Base-by-base conservation (phyloP, 2,329 filamentous ascomycete genomes). In the Dothideomycetes sp. region DNA sequence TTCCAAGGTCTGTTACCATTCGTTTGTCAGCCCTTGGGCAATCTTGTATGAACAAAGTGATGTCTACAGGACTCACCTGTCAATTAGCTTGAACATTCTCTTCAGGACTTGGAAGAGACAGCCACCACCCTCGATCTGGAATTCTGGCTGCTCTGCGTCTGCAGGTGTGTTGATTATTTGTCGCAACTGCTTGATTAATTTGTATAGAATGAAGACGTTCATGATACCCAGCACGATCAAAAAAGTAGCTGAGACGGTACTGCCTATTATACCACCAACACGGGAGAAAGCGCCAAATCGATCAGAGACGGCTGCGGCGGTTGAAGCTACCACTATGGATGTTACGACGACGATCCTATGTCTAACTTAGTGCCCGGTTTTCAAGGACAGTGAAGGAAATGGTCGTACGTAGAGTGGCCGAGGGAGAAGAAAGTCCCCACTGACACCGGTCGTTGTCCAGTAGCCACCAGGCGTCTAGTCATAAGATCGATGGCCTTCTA, bases 351-450 rank as follows among this genome's bases (percentile, higher is more conserved):
- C 89, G 52, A 96, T 85, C 3, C 67, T 70, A 10, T 5, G 13
- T n/a, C 39, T 12, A 43, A 43, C 13, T 31, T 4, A 4, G 18
- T 19, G 12, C 24, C 31, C 20, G 24, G 25, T 9, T 19, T 19
- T 20, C 6, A 35, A 8, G 17, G 24, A 13, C 4, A 18, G 4
- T 12, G 13, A 12, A 18, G 22, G 24, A 24, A 2, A 47, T 17
- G 3, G 9, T 6, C 57, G 47, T 56, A 71, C 61, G 89, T 95
- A 17, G 84, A 93, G 63, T 96, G 89, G 0, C 91, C 89, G 0
- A 96, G 73, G 0, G 83, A 89, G 68, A 98, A 96, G 59, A 85
- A 96, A 1, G 86, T 94, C 30, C 89, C 91, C 1, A 96, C 89
- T 0, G 88, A 89, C 9, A 93, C 87, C 2, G 89, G 88, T 2